Base-by-base conservation (phyloP, 768 basidiomycete species). In the Hypholoma fasciculare region DNA sequence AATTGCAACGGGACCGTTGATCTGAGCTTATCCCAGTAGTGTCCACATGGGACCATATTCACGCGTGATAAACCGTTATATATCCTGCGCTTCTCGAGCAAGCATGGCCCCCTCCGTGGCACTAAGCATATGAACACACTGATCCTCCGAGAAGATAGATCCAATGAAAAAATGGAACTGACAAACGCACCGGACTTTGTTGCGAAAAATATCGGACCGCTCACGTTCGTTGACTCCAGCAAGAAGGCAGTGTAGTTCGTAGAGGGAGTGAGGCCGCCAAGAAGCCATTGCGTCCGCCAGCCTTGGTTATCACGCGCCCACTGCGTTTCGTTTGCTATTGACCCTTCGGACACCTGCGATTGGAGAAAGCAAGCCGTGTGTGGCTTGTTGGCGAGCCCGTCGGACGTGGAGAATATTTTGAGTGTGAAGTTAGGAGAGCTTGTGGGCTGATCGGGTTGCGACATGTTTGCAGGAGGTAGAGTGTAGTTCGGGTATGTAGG, bases 201-300 rank as follows among this genome's bases (percentile, higher is more conserved):
- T 7, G 75, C 68, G 58, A 94, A 88, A 63, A 81, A 88, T 1
- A 89, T 81, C 0, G 91, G 91, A 2, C 83, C 85, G 56, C 80
- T 84, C 49, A 92, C 79, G 63, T 82, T 76, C 7, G 71, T 74
- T 57, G 83, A 78, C 60, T 84, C 76, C 2, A 91, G 64, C 13
- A 86, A 80, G 65, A 85, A 94, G 0, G 81, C 85, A 0, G 92
- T 93, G 64, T 94, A 95, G 64, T 95, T 95, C 34, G 88, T 91
- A 9, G 75, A 74, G 6, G 87, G 77, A 1, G 74, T 71, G 16
- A 96, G 75, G 0, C 80, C 84, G 0, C 77, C 78, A 8, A 92
- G 57, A 2, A 89, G 66, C 80, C 85, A 94, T 64, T 93, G 88
- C 27, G 71, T 81, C 49, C 90, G 72, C 84, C 84, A 90, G 0